phyloP scores from a whole-genome alignment of 164 flowering plant species.

The Magnolia changhungtana region DNA sequence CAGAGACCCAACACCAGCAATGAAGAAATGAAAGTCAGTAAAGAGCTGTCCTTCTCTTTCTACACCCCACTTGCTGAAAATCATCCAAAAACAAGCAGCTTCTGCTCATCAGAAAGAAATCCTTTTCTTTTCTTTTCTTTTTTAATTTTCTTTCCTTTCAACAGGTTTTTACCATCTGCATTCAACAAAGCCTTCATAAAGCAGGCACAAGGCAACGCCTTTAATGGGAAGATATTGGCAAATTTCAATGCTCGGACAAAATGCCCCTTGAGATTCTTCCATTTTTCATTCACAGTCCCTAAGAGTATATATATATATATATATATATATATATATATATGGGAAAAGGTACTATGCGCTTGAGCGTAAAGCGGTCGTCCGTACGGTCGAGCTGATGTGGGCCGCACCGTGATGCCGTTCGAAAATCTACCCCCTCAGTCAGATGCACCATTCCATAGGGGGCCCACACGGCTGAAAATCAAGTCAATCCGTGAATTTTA shows the following conservation, averaged over 20 bases:
- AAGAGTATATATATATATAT: too few species aligned
- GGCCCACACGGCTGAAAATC: too few species aligned
- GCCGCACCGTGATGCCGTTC: too few species aligned
- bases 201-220: neutral
- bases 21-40: neutral
- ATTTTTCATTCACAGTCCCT: neutral
- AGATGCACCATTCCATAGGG: too few species aligned
- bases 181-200: neutral
- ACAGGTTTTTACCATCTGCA: neutral
- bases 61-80: neutral
- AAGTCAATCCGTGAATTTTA: too few species aligned
- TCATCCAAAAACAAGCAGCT: conserved; percentile 2
- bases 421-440: too few species aligned
- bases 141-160: neutral
- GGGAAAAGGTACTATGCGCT: too few species aligned
- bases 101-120: neutral
- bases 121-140: neutral
- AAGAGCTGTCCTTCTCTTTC: neutral
- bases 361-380: too few species aligned
- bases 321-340: too few species aligned
- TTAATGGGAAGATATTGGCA: neutral
- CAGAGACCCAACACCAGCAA: neutral
- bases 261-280: neutral
- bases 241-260: neutral
- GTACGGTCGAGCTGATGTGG: too few species aligned